Percentiles rank a stretch among this genome's conserved stretches.
Conservation (phyloP, 2,329 filamentous ascomycete species). For the Apiospora malaysiana region DNA sequence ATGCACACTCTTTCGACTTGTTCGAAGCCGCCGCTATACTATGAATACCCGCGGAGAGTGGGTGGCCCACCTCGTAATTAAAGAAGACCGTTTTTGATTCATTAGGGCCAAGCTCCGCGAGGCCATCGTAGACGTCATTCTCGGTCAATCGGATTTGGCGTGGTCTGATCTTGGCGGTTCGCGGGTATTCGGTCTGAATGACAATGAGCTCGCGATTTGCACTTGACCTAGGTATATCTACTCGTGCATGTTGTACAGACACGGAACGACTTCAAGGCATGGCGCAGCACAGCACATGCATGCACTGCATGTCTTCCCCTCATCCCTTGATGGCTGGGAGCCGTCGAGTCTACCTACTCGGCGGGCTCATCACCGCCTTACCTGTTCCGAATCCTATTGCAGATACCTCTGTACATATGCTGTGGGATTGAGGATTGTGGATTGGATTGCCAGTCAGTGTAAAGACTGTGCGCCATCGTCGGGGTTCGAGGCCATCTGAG, state of each 20-base stretch:
- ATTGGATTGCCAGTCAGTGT: not conserved
- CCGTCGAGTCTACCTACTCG: not conserved
- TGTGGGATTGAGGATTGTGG: not conserved
- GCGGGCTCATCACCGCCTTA: not conserved
- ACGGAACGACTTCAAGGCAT: not conserved
- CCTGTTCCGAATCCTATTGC: constrained; percentile 3
- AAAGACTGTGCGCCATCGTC: constrained; percentile 9
- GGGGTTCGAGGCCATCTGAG: constrained; percentile 1
- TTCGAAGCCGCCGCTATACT: not conserved
- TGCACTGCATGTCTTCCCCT: not conserved
- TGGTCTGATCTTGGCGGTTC: not conserved
- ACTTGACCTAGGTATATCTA: not conserved
- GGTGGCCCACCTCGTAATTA: not conserved
- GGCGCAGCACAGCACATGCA: not conserved
- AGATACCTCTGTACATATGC: not conserved
- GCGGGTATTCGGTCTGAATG: not conserved
- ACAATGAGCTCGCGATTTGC: not conserved
- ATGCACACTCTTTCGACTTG: not conserved
- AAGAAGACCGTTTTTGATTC: not conserved
- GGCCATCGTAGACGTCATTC: constrained; percentile 13
- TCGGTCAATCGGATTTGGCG: not conserved
- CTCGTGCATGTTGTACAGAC: not conserved
- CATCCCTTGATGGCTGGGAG: not conserved
- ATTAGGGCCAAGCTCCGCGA: not conserved
- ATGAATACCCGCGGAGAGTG: not conserved